Percentiles rank a stretch among this genome's conserved stretches.
phyloP scores from a whole-genome alignment of 2,329 filamentous ascomycete species.

The Sporothrix sp. region DNA sequence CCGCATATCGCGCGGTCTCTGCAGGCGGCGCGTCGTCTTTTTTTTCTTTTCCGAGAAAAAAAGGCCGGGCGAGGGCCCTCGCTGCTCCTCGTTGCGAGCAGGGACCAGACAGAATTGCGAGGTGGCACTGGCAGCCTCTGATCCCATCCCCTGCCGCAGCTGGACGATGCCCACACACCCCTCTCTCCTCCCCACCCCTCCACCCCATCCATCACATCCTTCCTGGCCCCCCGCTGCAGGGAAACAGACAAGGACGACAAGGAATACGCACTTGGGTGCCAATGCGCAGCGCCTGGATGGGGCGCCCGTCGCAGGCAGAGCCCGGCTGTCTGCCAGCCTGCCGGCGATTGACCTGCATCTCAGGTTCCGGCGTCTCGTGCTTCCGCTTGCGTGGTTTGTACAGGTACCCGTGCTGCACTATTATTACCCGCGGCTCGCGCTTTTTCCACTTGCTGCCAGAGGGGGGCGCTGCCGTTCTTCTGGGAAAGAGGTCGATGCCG shows the following conservation, averaged over 20 bases:
- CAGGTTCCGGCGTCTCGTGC: too few relatives aligned
- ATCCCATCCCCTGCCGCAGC: neutral
- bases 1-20: neutral
- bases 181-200: conserved; percentile 3
- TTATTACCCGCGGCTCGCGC: too few relatives aligned
- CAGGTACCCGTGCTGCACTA: too few relatives aligned
- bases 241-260: neutral
- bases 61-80: too few relatives aligned
- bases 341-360: too few relatives aligned
- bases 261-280: neutral
- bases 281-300: neutral
- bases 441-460: too few relatives aligned
- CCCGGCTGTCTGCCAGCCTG: too few relatives aligned
- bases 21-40: too few relatives aligned
- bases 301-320: neutral
- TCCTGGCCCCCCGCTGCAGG: conserved; percentile 1
- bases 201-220: conserved; percentile 3
- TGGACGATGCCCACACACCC: conserved; percentile 4
- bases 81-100: neutral
- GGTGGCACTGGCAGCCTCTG: neutral
- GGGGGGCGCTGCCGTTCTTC: too few relatives aligned
- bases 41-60: neutral
- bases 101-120: neutral
- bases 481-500: too few relatives aligned
- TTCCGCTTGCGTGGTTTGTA: too few relatives aligned